These are phyloP conservation scores for peach (Prunus persica) DNA, from an alignment of 306 rosid genomes.

Conservation along the genomic window Prunus_persica_NCBIv2 NC_034014.1:9070501-9071000, in stretches of 20 bases:
- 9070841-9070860: background rate
- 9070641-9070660: constrained; percentile 37
- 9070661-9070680: constrained; percentile 5
- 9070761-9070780: background rate
- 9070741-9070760: background rate
- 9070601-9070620: constrained; percentile 33
- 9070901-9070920: constrained; percentile 67
- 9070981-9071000: constrained; percentile 59
- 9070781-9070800: no score
- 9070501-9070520: constrained; percentile 26
- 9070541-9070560: background rate
- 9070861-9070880: constrained; percentile 7
- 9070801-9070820: background rate
- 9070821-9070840: background rate
- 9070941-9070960: constrained; percentile 47
- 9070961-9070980: constrained; percentile 57
- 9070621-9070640: constrained; percentile 37
- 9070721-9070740: background rate
- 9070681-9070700: background rate
- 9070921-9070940: constrained; percentile 64
- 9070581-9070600: constrained; percentile 29
- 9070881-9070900: constrained; percentile 37
- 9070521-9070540: background rate
- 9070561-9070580: constrained; percentile 2
- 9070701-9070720: background rate